Conservation (phyloP, 805 yeast species). For the Kazachstania taianensis region DNA sequence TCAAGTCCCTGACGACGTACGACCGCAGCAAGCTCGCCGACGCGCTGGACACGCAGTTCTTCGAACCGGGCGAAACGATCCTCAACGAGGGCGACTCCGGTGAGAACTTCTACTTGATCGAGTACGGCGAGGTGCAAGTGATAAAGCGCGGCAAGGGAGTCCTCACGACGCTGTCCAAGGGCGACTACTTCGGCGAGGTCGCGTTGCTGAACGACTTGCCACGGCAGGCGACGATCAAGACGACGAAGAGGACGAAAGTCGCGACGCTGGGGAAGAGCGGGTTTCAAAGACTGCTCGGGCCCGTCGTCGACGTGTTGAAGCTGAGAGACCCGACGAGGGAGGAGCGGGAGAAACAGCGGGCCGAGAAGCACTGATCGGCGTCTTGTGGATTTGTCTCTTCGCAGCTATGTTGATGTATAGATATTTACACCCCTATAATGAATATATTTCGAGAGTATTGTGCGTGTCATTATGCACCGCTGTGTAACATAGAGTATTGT, state of each 20-base stretch:
- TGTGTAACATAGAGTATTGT: no score
- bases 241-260: slow-evolving; percentile 64
- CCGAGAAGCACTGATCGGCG: background rate
- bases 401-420: background rate
- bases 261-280: slow-evolving; percentile 91
- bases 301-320: slow-evolving; percentile 81
- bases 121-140: slow-evolving; percentile 77
- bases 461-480: no score
- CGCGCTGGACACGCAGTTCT: slow-evolving; percentile 73
- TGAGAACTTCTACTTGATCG: slow-evolving; percentile 62
- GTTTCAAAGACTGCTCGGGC: slow-evolving; percentile 88
- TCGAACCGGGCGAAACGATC: slow-evolving; percentile 60
- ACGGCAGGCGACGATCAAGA: slow-evolving; percentile 86
- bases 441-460: no score
- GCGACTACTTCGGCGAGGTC: slow-evolving; percentile 94
- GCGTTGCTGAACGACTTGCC: slow-evolving; percentile 88
- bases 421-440: background rate
- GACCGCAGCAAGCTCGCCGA: slow-evolving; percentile 91
- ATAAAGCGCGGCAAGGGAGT: slow-evolving; percentile 48
- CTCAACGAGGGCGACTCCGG: slow-evolving; percentile 83
- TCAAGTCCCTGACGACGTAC: slow-evolving; percentile 59
- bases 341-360: slow-evolving; percentile 2
- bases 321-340: slow-evolving; percentile 67
- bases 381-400: background rate
- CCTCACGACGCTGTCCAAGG: slow-evolving; percentile 53